Conservation (phyloP, 1,284 basidiomycete species). For the Ceratobasidium theobromae region DNA sequence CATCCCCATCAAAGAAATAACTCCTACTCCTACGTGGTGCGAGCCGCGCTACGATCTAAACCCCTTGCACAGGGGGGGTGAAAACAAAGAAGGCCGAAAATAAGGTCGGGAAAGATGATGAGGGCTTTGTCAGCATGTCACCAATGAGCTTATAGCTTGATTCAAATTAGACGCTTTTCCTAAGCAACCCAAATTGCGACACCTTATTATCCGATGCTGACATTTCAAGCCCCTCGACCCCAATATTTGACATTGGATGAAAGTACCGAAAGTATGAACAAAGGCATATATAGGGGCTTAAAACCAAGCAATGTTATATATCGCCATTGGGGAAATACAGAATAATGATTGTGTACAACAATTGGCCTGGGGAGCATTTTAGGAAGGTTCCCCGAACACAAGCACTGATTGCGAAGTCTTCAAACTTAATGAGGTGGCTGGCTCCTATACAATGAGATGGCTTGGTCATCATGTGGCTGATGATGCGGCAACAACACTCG, state of each 20-base stretch:
- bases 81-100: background rate
- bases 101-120: background rate
- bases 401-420: background rate
- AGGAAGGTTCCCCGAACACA: background rate
- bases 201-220: background rate
- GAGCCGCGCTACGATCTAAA: no score
- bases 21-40: no score
- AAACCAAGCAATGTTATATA: no score
- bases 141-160: background rate
- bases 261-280: no score
- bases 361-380: background rate
- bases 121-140: background rate
- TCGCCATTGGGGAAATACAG: no score
- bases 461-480: background rate
- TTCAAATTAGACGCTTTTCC: background rate
- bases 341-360: no score
- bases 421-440: no score
- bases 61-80: background rate
- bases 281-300: no score
- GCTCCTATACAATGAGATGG: background rate
- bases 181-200: background rate
- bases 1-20: no score
- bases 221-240: no score
- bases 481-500: background rate
- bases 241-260: no score